Base-by-base conservation (phyloP, 2,329 filamentous ascomycete genomes). In the Neonectria neomacrospora region DNA sequence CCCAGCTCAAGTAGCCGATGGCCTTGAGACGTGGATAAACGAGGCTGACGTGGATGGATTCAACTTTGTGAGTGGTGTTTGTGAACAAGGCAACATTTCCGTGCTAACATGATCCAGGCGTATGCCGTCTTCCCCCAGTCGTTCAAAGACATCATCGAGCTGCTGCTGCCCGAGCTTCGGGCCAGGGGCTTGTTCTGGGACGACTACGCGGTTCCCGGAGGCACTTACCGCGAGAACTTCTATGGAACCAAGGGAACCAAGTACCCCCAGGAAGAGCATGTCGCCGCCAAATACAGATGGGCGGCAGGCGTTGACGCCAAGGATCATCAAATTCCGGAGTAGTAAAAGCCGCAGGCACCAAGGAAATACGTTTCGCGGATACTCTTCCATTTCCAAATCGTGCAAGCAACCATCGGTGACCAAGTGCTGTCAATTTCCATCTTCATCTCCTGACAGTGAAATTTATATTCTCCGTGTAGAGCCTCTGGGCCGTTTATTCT, bases 41-140 rank as follows among this genome's bases (percentile, higher is more conserved):
- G 90, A 91, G 73, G 89, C 88, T 0, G 90, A 91, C 67, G 85
- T 93, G 1, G 90, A 93, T 72, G 90, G 90, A 0, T 93, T 93
- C 77, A 93, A 93, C 72, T 84, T 93, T 74, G 89, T 89, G 74
- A 79, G 85, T 76, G 42, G 3, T 6, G 3, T 9, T 50, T 6
- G 11, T 8, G 0, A 1, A n/a, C n/a, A n/a, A n/a, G n/a, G n/a
- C n/a, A 1, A 42, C 8, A 3, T 6, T 11, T 12, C 16, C 2
- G 3, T 1, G 14, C 44, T 63, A 39, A 72, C 52, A 14, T 1
- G 2, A 7, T 0, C 2, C 20, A 84, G 82, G 87, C 86, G 1
- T 91, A 92, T 66, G 86, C 87, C 0, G 77, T 90, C n/a, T 89
- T 89, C 70, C 90, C 89, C 0, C 84, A 86, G 60, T 88, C 88